Evolutionary conservation across 2,329 filamentous ascomycete species (phyloP), one percentile per base, ranked within the genome.

Genomic region (Arthroderma sp.): DNA sequence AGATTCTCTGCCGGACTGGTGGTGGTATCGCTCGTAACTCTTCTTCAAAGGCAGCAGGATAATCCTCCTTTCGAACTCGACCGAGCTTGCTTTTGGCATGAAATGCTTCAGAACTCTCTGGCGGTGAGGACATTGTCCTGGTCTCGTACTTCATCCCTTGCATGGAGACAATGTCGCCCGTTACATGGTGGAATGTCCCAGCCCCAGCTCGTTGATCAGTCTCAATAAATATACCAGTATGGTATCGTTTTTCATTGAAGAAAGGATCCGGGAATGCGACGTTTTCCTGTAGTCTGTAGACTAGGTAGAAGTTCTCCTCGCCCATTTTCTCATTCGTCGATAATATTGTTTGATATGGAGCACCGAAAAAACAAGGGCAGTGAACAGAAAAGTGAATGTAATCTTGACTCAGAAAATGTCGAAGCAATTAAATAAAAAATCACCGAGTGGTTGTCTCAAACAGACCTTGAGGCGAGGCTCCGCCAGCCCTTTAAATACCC

Each of bases 101-200:
- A 35, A 55, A 55, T 9, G 17, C 37, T 41, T 55, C n/a, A 15
- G 17, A 38, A 11, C 7, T 17, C 15, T 39, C 53, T 11, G 53
- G 53, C 6, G 13, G 25, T 11, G 25, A n/a, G 9, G 17, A 13
- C 13, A 19, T 19, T 9, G 7, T n/a, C 21, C 23, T 38, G 28
- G n/a, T 4, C 17, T 55, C 15, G 37, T 55, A 55, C 11, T 9
- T 55, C 53, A 55, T 55, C 23, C 53, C 53, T 15, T 51, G 19
- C n/a, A 15, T 17, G 1, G 53, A n/a, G 7, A 23, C 33, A 25
- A 55, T 55, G 53, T 55, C 53, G 21, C 53, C 53, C 2, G 53
- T 41, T 8, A 55, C 53, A 38, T 41, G 53, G 21, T 55, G 53
- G 17, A 11, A 19, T 19, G 19, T 2, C 4, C 53, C 53, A 21